phyloP scores from a whole-genome alignment of 1,284 basidiomycete genomes.

The Marasmius tenuissimus region DNA sequence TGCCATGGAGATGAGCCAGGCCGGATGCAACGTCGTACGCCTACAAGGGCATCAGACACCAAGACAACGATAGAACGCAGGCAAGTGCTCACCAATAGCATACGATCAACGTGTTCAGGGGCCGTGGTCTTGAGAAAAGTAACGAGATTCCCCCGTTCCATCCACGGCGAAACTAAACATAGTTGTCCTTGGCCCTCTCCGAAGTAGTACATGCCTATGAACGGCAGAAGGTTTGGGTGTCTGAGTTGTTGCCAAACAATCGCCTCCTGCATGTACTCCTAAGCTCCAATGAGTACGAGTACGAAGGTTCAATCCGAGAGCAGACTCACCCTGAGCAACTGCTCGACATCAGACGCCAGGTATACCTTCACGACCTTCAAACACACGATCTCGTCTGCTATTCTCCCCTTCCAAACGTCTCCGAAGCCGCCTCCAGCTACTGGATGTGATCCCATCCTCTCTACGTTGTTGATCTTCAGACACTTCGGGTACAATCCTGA shows the following conservation, averaged over 20 bases:
- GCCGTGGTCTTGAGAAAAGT: constrained; percentile 21
- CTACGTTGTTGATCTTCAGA: neutral
- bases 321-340: no score
- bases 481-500: constrained; percentile 1
- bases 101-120: constrained; percentile 16
- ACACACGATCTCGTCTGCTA: no score
- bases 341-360: no score
- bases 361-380: no score
- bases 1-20: constrained; percentile 32
- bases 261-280: neutral
- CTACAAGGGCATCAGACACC: constrained; percentile 10
- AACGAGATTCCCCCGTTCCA: constrained; percentile 32
- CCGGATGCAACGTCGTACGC: constrained; percentile 28
- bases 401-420: neutral
- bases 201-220: neutral
- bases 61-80: neutral
- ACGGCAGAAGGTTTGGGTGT: neutral
- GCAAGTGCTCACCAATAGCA: constrained; percentile 19
- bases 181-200: neutral
- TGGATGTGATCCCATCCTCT: neutral
- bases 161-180: constrained; percentile 25
- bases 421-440: neutral
- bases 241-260: neutral
- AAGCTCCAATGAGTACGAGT: no score
- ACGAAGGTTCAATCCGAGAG: no score